phyloP scores from a whole-genome alignment of 2,329 filamentous ascomycete species.

The Acarospora socialis region DNA sequence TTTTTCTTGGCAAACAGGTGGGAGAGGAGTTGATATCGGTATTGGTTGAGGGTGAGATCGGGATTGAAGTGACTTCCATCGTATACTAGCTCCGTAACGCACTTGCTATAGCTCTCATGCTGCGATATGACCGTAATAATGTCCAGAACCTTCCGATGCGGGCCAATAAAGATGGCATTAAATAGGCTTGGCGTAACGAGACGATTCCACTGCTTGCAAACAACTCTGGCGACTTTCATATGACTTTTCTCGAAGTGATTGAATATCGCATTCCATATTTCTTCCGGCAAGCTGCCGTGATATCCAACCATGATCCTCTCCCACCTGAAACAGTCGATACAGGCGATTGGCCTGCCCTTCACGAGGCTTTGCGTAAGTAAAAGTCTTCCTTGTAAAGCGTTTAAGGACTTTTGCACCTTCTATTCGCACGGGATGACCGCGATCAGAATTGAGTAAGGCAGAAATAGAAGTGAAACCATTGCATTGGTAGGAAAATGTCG shows the following conservation, averaged over 20 bases:
- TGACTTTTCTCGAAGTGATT: no score
- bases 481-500: no score
- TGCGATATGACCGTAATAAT: neutral
- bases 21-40: neutral
- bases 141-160: neutral
- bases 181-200: neutral
- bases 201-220: neutral
- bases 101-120: neutral
- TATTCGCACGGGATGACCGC: no score
- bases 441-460: no score
- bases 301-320: no score
- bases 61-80: neutral
- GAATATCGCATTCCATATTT: neutral
- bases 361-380: no score
- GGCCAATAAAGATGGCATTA: neutral
- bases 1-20: neutral
- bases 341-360: no score
- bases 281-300: neutral
- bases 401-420: no score
- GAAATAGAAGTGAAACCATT: no score
- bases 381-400: no score
- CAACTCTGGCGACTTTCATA: slow-evolving; percentile 1
- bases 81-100: neutral
- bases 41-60: neutral
- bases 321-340: no score